phyloP scores from a whole-genome alignment of 345 rosid species.

The Lumnitzera littorea region DNA sequence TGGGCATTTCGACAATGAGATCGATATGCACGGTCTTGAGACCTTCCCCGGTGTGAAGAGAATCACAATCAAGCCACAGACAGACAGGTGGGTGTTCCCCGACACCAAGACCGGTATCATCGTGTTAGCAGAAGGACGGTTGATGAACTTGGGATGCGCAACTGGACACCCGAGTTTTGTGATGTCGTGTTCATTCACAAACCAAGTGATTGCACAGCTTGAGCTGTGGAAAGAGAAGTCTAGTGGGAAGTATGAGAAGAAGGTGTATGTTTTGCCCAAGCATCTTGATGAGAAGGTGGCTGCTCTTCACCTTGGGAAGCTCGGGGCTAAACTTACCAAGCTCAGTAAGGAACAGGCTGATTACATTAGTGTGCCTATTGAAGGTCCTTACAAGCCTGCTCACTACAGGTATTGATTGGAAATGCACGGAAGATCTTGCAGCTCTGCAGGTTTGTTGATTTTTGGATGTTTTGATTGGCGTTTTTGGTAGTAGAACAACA shows the following conservation, averaged over 20 bases:
- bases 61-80: slow-evolving; percentile 66
- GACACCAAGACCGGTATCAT: slow-evolving; percentile 59
- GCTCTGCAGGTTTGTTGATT: too few species aligned
- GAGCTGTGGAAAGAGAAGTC: slow-evolving; percentile 59
- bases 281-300: too few species aligned
- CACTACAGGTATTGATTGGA: slow-evolving; percentile 40
- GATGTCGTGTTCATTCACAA: slow-evolving; percentile 71
- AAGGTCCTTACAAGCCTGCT: slow-evolving; percentile 73
- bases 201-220: slow-evolving; percentile 65
- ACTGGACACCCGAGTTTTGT: slow-evolving; percentile 77
- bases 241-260: slow-evolving; percentile 53
- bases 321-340: slow-evolving; percentile 66
- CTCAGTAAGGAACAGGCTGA: slow-evolving; percentile 58
- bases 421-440: too few species aligned
- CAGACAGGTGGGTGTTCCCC: slow-evolving; percentile 8
- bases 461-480: too few species aligned
- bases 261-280: slow-evolving; percentile 38
- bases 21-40: slow-evolving; percentile 60
- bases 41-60: slow-evolving; percentile 55
- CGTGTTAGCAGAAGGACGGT: slow-evolving; percentile 57
- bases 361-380: slow-evolving; percentile 53
- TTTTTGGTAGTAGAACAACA: too few species aligned
- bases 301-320: too few species aligned
- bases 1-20: slow-evolving; percentile 67
- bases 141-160: slow-evolving; percentile 72